Conservation (phyloP, 441 rosid species). For the Adansonia madagascariensis region DNA sequence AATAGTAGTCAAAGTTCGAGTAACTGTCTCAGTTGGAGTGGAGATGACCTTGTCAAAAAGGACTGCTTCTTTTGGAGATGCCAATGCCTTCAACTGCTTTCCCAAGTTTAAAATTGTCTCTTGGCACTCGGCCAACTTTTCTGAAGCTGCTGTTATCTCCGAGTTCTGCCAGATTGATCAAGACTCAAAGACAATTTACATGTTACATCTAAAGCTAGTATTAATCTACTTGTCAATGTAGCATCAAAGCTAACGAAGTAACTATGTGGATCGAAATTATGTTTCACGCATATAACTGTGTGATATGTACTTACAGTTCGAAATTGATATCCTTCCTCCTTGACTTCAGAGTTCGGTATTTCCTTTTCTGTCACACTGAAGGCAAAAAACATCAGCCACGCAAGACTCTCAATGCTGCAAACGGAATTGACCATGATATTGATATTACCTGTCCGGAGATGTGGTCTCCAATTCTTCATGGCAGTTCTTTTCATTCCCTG, state of each 20-base stretch:
- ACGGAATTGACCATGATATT: background rate
- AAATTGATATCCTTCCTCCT: slow-evolving; percentile 54
- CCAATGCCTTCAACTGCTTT: slow-evolving; percentile 79
- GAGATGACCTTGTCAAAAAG: slow-evolving; percentile 52
- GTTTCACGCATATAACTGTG: background rate
- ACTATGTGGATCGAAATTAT: slow-evolving; percentile 4
- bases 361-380: slow-evolving; percentile 54
- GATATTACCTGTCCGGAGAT: slow-evolving; percentile 56
- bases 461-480: slow-evolving; percentile 54
- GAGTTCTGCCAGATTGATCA: slow-evolving; percentile 53
- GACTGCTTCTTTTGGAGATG: slow-evolving; percentile 60
- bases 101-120: slow-evolving; percentile 84
- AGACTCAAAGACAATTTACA: background rate
- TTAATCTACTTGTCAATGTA: background rate
- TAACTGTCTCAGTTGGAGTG: slow-evolving; percentile 27
- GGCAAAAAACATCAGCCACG: slow-evolving; percentile 29
- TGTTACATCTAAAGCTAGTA: background rate
- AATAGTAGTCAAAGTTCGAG: slow-evolving; percentile 24
- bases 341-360: slow-evolving; percentile 36
- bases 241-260: background rate
- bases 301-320: slow-evolving; percentile 61
- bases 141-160: slow-evolving; percentile 91
- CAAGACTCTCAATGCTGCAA: slow-evolving; percentile 30
- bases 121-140: slow-evolving; percentile 92
- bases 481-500: slow-evolving; percentile 48